Evolutionary conservation across 2,329 filamentous ascomycete genomes (phyloP).

Genomic region (Fusarium musae): DNA sequence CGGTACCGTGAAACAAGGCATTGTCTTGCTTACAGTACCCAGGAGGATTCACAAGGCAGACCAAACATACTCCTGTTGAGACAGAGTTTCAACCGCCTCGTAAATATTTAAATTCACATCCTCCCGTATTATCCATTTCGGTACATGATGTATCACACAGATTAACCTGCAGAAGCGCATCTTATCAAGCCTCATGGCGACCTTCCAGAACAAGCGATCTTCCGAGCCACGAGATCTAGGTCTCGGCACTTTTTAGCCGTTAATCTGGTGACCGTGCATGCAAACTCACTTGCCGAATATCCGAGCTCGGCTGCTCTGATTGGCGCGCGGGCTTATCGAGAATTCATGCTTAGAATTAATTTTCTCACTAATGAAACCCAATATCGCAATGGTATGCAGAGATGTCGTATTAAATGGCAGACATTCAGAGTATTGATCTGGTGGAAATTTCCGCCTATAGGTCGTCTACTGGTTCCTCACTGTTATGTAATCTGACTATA

Average conservation of each 20-base stretch:
- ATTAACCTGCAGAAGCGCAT: accelerated
- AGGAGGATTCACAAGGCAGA: accelerated
- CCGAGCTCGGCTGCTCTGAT: background rate
- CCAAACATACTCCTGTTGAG: accelerated
- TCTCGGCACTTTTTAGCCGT: slow-evolving; percentile 15
- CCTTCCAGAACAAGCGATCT: slow-evolving; percentile 4
- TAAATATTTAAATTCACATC: accelerated
- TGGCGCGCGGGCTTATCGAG: background rate
- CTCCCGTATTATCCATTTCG: too few species aligned
- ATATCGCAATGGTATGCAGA: background rate
- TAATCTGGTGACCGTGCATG: background rate
- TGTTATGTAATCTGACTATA: too few species aligned
- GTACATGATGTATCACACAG: accelerated
- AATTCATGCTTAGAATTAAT: slow-evolving; percentile 1
- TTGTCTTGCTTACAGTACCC: background rate
- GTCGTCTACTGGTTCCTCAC: accelerated
- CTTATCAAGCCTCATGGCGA: background rate
- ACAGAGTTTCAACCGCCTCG: accelerated
- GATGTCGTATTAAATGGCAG: accelerated
- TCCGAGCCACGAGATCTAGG: background rate
- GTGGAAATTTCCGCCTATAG: background rate
- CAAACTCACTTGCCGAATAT: background rate
- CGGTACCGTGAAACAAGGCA: background rate
- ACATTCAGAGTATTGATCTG: background rate
- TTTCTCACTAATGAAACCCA: background rate